Conservation (phyloP, 2,329 filamentous ascomycete species). For the Dactylonectria macrodidyma region DNA sequence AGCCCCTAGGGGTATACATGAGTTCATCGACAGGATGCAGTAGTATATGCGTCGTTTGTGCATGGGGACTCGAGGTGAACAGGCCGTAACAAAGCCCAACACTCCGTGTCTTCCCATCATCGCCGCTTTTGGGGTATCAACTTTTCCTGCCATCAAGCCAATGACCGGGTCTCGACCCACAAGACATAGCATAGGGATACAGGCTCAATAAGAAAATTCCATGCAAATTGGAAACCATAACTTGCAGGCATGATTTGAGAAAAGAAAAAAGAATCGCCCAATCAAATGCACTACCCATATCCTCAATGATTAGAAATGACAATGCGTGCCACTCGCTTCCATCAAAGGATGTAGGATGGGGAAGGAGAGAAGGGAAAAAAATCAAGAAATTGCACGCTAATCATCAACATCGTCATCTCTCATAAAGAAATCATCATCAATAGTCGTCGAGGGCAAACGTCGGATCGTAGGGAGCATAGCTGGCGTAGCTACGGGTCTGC, state of each 20-base stretch:
- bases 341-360: slow-evolving; percentile 25
- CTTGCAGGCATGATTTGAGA: slow-evolving; percentile 16
- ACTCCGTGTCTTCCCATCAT: slow-evolving; percentile 44
- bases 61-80: slow-evolving; percentile 29
- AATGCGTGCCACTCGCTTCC: slow-evolving; percentile 14
- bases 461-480: slow-evolving; percentile 52
- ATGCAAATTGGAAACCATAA: slow-evolving; percentile 37
- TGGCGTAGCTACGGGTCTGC: slow-evolving; percentile 53
- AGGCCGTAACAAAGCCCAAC: slow-evolving; percentile 36
- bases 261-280: slow-evolving; percentile 25
- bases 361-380: slow-evolving; percentile 39
- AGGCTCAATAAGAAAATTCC: slow-evolving; percentile 41
- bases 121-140: slow-evolving; percentile 55
- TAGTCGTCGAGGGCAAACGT: slow-evolving; percentile 47
- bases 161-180: slow-evolving; percentile 43
- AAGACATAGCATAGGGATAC: slow-evolving; percentile 46
- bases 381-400: slow-evolving; percentile 40
- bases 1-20: slow-evolving; percentile 38
- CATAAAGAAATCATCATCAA: slow-evolving; percentile 50
- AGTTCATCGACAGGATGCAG: slow-evolving; percentile 37
- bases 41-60: slow-evolving; percentile 39
- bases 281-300: slow-evolving; percentile 27
- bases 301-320: slow-evolving; percentile 21
- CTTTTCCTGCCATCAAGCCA: slow-evolving; percentile 49
- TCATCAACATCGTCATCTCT: slow-evolving; percentile 50